These are phyloP conservation scores for Cercophora sp. DNA, from an alignment of 495 filamentous ascomycete genomes.

Conservation along the genomic window DNA sequence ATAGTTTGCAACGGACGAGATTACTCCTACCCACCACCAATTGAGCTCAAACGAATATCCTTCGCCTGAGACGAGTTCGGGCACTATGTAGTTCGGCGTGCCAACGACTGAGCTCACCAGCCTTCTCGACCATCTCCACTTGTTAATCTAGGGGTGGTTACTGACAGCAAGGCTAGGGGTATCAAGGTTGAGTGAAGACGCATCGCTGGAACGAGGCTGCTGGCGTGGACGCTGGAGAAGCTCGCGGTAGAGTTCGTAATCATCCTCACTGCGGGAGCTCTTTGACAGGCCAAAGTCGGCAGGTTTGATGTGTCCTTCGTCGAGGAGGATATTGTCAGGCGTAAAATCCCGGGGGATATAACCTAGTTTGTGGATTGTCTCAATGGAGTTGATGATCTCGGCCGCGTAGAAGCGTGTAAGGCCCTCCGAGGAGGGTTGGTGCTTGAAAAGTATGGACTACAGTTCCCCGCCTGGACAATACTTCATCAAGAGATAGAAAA, in stretches of 20 bases:
- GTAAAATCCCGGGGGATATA: slow-evolving; percentile 75
- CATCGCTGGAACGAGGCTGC: slow-evolving; percentile 54
- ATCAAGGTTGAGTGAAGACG: slow-evolving; percentile 82
- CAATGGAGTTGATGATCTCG: slow-evolving; percentile 89
- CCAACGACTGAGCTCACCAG: slow-evolving; percentile 92
- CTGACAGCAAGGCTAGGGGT: slow-evolving; percentile 95
- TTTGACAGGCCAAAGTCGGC: slow-evolving; percentile 96
- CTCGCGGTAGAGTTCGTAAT: slow-evolving; percentile 89
- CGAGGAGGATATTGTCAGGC: slow-evolving; percentile 23
- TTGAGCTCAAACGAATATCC: slow-evolving; percentile 88
- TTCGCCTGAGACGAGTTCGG: slow-evolving; percentile 85
- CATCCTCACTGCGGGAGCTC: slow-evolving; percentile 85
- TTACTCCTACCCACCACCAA: slow-evolving; percentile 94
- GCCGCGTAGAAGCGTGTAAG: slow-evolving; percentile 97
- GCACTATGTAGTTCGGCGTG: slow-evolving; percentile 91
- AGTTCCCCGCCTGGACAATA: slow-evolving; percentile 91
- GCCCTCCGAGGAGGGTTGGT: slow-evolving; percentile 91
- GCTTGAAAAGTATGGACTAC: slow-evolving; percentile 96
- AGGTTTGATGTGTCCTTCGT: slow-evolving; percentile 72
- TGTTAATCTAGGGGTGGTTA: slow-evolving; percentile 88
- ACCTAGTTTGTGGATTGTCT: slow-evolving; percentile 87
- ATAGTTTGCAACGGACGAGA: too few species aligned
- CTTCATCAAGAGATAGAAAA: slow-evolving; percentile 95
- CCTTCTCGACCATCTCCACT: slow-evolving; percentile 87
- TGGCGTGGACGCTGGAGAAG: slow-evolving; percentile 57